These are phyloP conservation scores for Coemansia sp. DNA, from an alignment of 192 early-diverging fungal species.

Conservation along the genomic window DNA sequence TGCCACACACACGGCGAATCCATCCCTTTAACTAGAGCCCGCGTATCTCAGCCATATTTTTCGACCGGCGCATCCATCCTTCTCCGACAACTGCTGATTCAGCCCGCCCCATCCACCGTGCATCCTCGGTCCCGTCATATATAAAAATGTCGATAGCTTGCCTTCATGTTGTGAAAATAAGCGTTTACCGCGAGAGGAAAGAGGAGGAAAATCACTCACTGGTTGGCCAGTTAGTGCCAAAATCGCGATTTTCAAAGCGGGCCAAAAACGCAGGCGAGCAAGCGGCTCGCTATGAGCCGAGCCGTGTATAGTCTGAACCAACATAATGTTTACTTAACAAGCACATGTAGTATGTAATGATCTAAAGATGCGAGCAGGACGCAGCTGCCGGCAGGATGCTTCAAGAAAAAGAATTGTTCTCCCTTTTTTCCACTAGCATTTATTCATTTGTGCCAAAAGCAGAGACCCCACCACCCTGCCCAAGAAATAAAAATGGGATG, in stretches of 20 bases:
- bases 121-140: background rate
- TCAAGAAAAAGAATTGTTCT: too few relatives aligned
- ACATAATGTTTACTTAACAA: background rate
- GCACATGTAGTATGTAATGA: background rate
- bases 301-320: background rate
- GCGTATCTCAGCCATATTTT: background rate
- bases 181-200: constrained; percentile 5
- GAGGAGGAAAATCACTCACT: background rate
- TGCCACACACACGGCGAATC: background rate
- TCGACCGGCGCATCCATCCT: background rate
- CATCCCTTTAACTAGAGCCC: background rate
- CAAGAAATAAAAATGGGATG: too few relatives aligned
- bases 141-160: background rate
- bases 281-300: background rate
- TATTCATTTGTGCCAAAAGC: too few relatives aligned
- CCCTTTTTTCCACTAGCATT: too few relatives aligned
- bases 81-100: background rate
- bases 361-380: too few relatives aligned
- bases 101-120: background rate
- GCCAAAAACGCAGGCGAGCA: background rate
- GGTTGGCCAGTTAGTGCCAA: background rate
- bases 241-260: background rate
- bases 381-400: too few relatives aligned
- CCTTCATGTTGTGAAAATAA: constrained; percentile 2
- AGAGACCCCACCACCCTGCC: too few relatives aligned